These are phyloP conservation scores for Aspergillus avenaceus DNA, from an alignment of 495 filamentous ascomycete species.

Conservation along the genomic window DNA sequence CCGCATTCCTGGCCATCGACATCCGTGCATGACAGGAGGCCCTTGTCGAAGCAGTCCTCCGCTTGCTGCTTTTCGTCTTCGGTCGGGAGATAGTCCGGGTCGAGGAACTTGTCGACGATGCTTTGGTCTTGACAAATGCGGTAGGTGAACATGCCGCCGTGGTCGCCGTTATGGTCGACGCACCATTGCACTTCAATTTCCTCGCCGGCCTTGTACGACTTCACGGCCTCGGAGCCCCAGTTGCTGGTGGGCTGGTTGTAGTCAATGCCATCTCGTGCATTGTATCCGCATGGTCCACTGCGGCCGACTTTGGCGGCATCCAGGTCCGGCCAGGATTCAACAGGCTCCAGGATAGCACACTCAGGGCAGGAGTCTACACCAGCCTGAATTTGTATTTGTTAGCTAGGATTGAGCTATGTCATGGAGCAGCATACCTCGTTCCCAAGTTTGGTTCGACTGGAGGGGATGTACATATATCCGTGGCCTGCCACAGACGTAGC, in stretches of 20 bases:
- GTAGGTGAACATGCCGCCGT: constrained; percentile 58
- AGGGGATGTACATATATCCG: constrained; percentile 44
- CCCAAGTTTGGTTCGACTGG: constrained; percentile 45
- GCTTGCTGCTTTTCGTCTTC: constrained; percentile 51
- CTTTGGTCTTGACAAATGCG: constrained; percentile 51
- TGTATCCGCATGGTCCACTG: constrained; percentile 54
- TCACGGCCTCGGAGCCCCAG: constrained; percentile 45
- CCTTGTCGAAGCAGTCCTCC: constrained; percentile 50
- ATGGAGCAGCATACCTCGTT: constrained; percentile 32
- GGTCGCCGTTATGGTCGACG: constrained; percentile 56
- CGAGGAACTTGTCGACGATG: constrained; percentile 48
- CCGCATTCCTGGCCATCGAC: constrained; percentile 49
- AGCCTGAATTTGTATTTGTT: constrained; percentile 26
- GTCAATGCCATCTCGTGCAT: constrained; percentile 50
- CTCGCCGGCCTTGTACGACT: constrained; percentile 43
- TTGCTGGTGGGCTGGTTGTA: constrained; percentile 46
- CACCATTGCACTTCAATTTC: constrained; percentile 52
- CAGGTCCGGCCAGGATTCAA: constrained; percentile 47
- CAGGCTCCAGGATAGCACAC: constrained; percentile 55
- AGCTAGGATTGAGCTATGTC: not conserved
- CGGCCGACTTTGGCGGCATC: constrained; percentile 43
- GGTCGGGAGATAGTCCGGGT: constrained; percentile 47
- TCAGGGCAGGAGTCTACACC: constrained; percentile 51
- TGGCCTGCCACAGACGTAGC: constrained; percentile 18
- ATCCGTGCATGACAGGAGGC: constrained; percentile 47